phyloP scores from a whole-genome alignment of 169 alveolate genomes.

The Miamiensis avidus region DNA sequence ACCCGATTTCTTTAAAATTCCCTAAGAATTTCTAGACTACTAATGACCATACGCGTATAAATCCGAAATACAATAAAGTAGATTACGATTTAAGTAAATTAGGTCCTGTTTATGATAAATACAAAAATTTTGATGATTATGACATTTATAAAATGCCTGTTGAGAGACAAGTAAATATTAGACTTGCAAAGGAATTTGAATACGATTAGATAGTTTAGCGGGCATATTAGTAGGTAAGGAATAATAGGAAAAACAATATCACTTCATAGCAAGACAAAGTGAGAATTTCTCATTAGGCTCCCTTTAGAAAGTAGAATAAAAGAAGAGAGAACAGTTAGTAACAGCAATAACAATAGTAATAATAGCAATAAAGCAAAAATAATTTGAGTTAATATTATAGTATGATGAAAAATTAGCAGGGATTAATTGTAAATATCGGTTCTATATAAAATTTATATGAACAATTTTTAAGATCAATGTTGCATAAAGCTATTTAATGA shows the following conservation, averaged over 20 bases:
- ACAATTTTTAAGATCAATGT: no score
- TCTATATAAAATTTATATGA: no score
- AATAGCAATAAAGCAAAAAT: no score
- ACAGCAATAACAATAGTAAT: background rate
- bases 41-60: background rate
- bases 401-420: no score
- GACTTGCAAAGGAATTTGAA: no score
- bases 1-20: background rate
- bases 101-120: background rate
- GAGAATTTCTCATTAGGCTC: background rate
- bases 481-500: no score
- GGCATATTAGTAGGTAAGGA: background rate
- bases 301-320: background rate
- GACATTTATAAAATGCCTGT: background rate
- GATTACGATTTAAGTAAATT: no score
- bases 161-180: background rate
- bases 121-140: background rate
- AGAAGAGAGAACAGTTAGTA: background rate
- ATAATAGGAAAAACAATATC: background rate
- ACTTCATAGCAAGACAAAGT: no score
- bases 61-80: no score
- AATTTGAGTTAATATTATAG: no score
- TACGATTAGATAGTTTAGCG: background rate
- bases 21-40: no score
- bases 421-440: no score